Conservation (phyloP, 345 rosid genomes). For the Salix purpurea region DNA sequence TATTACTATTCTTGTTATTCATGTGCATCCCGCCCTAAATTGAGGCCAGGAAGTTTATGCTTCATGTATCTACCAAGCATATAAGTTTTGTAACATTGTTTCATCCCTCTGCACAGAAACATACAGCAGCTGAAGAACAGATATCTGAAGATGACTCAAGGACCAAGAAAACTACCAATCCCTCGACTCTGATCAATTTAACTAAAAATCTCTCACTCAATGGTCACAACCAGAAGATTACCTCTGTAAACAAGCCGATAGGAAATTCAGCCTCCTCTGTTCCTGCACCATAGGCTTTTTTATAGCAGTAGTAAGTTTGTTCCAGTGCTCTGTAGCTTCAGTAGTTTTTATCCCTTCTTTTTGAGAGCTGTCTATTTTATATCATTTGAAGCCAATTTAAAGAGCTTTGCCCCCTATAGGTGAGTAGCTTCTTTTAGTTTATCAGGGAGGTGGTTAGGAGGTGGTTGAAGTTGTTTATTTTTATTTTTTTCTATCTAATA, state of each 20-base stretch:
- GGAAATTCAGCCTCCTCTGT: slow-evolving; percentile 13
- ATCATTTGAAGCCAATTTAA: too few relatives aligned
- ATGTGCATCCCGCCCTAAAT: not conserved
- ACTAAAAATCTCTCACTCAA: slow-evolving; percentile 56
- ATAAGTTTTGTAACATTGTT: not conserved
- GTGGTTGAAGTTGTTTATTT: not conserved
- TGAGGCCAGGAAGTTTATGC: not conserved
- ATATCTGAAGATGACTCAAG: slow-evolving; percentile 24
- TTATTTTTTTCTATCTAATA: not conserved
- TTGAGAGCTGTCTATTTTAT: not conserved
- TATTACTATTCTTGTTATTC: not conserved
- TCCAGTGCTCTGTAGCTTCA: not conserved
- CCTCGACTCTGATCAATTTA: slow-evolving; percentile 38
- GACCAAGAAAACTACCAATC: slow-evolving; percentile 21
- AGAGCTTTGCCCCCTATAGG: not conserved
- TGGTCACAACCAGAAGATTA: slow-evolving; percentile 23
- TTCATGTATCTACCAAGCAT: not conserved
- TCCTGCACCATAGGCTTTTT: slow-evolving; percentile 20
- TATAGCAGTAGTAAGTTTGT: not conserved
- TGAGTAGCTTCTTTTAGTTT: not conserved
- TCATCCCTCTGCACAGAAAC: slow-evolving; percentile 24
- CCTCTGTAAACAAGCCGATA: slow-evolving; percentile 21
- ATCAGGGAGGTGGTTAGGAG: not conserved
- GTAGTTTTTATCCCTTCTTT: not conserved
- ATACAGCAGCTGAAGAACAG: slow-evolving; percentile 20